phyloP scores from a whole-genome alignment of 2,329 filamentous ascomycete species.

The Epichloe baconii region DNA sequence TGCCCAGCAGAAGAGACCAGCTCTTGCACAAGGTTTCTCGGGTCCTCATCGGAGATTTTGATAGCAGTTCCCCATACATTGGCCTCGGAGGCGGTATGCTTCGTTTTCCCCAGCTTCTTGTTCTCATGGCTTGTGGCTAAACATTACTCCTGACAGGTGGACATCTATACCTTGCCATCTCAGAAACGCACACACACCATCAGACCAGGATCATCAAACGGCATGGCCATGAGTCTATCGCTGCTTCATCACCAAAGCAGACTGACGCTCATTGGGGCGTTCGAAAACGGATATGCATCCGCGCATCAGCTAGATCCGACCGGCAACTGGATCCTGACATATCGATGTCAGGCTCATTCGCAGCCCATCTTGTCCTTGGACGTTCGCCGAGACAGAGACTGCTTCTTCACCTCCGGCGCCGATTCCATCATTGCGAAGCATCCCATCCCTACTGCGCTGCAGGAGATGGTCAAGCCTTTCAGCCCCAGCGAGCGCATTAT shows the following conservation, averaged over 20 bases:
- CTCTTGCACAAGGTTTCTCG: conserved; percentile 7
- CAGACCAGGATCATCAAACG: conserved; percentile 37
- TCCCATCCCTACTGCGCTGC: conserved; percentile 36
- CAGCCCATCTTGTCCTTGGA: conserved; percentile 74
- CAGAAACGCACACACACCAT: conserved; percentile 53
- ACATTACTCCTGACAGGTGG: conserved; percentile 36
- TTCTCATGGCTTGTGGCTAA: background rate
- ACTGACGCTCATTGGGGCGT: conserved; percentile 60
- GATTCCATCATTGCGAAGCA: conserved; percentile 72
- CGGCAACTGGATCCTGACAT: conserved; percentile 38
- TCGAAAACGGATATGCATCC: conserved; percentile 70
- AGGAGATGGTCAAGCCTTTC: conserved; percentile 10
- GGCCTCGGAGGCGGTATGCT: conserved; percentile 52
- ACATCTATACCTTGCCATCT: conserved; percentile 71
- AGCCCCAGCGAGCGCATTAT: conserved; percentile 3
- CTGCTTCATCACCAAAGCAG: conserved; percentile 38
- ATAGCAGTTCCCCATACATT: conserved; percentile 73
- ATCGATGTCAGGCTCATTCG: conserved; percentile 54
- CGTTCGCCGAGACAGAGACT: conserved; percentile 34
- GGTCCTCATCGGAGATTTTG: conserved; percentile 34
- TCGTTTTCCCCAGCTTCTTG: too few species aligned
- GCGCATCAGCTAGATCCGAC: conserved; percentile 40
- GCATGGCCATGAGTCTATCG: conserved; percentile 81
- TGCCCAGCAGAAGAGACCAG: conserved; percentile 30
- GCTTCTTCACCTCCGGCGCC: conserved; percentile 69